Base-by-base conservation (phyloP, 208 protist genomes). In the Leishmania turanica region DNA sequence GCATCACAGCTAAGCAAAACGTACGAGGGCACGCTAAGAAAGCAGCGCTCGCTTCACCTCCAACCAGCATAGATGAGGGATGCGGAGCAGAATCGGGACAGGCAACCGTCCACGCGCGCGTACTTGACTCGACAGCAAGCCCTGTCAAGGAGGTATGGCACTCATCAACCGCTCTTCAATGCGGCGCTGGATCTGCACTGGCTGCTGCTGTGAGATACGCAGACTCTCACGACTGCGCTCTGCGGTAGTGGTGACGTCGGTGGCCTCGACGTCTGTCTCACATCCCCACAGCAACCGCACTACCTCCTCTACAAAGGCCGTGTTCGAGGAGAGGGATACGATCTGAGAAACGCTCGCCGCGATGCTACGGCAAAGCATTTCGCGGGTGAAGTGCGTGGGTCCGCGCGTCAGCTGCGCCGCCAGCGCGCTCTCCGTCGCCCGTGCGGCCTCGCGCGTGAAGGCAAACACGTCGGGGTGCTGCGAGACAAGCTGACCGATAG, bases 271-370 rank as follows among this genome's bases (percentile, higher is more conserved):
- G 21, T 49, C 74, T 53, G 49, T 40, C 17, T 53, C 40, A 51
- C 49, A 56, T 1, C 31, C 56, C 74, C 86, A 88, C 21, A 96
- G 82, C n/a, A 95, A 71, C 19, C 88, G 86, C 81, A 89, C 87
- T 45, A 91, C 93, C 34, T 93, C 91, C 0, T 49, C 76, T 40
- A 89, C 83, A 77, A 96, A 96, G 17, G 76, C 81, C 0, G 42
- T 37, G 65, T 91, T 89, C 4, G 75, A 47, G 1, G 93, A 96
- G n/a, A 78, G 65, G n/a, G 86, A 78, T 3, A 94, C 62, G 73
- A 96, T 90, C 3, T 78, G 77, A 2, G 85, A 78, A 64, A 96
- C 75, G 76, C 91, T 96, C 40, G 89, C 91, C 5, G 93, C 89
- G 68, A 95, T 92, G 73, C 89, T 94, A 75, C 62, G 84, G 62